These are phyloP conservation scores for Farysia itapuensis DNA, from an alignment of 1,284 basidiomycete genomes.

Conservation along the genomic window DNA sequence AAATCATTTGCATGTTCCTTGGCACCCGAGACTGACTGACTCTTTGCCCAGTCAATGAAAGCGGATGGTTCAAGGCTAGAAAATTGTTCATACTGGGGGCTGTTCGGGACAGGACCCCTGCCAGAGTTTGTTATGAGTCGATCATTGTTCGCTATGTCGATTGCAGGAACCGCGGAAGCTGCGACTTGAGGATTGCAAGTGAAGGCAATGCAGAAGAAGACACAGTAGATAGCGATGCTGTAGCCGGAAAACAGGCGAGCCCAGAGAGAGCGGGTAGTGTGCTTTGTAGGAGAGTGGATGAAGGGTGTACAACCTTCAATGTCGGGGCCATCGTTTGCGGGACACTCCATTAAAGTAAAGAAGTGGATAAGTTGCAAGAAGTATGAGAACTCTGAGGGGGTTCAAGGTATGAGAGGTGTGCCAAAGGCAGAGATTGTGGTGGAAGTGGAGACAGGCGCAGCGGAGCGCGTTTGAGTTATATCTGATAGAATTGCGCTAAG, in stretches of 20 bases:
- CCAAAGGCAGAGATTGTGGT: no score
- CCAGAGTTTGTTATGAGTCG: constrained; percentile 12
- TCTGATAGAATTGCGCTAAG: no score
- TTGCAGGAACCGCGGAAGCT: constrained; percentile 15
- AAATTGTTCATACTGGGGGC: constrained; percentile 6
- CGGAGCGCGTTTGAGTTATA: no score
- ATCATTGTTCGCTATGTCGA: constrained; percentile 27
- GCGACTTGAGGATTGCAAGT: constrained; percentile 5
- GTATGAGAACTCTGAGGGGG: no score
- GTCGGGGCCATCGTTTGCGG: constrained; percentile 30
- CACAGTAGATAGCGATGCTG: not conserved
- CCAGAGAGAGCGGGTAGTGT: not conserved
- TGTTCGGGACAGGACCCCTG: constrained; percentile 4
- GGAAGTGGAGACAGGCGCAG: no score
- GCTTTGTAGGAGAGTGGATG: constrained; percentile 4
- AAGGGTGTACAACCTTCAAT: constrained; percentile 41
- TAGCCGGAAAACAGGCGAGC: not conserved
- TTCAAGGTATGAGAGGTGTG: no score
- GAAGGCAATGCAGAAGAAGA: not conserved
- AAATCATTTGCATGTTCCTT: constrained; percentile 5
- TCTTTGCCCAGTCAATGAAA: no score
- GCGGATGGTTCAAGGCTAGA: no score
- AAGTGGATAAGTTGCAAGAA: no score
- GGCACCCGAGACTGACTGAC: constrained; percentile 4
- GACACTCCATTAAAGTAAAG: constrained; percentile 34